These are phyloP conservation scores for Rhizopus delemar DNA, from an alignment of 371 early-diverging fungal species.

Conservation along the genomic window DNA sequence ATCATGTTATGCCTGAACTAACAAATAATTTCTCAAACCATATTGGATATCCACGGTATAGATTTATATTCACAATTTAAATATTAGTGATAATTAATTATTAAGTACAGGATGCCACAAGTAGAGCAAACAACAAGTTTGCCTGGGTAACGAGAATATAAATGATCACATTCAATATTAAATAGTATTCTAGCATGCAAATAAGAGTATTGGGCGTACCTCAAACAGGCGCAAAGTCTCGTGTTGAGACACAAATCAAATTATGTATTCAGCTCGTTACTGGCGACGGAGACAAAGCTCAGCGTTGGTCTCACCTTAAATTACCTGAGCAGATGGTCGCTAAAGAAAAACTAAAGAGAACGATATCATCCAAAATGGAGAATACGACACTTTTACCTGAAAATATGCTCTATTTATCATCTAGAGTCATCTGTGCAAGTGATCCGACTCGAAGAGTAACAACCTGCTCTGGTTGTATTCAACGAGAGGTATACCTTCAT, in stretches of 20 bases:
- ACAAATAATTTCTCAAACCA: constrained; percentile 51
- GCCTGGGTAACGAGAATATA: constrained; percentile 20
- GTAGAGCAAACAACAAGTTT: constrained; percentile 7
- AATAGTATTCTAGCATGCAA: constrained; percentile 33
- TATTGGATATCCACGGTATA: constrained; percentile 20
- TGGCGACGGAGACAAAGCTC: constrained; percentile 62
- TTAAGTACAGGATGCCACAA: background rate
- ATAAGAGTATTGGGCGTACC: constrained; percentile 73
- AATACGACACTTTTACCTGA: constrained; percentile 29
- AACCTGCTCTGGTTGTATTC: constrained; percentile 85
- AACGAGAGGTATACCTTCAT: constrained; percentile 64
- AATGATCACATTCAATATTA: background rate
- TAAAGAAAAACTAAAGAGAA: constrained; percentile 54
- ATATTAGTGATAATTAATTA: background rate
- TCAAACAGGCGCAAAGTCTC: constrained; percentile 71
- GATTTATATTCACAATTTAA: background rate
- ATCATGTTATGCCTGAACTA: constrained; percentile 41
- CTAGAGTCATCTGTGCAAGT: constrained; percentile 84
- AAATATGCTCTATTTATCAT: constrained; percentile 70
- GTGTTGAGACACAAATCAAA: constrained; percentile 88
- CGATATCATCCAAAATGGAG: constrained; percentile 18
- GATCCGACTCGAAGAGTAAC: constrained; percentile 76
- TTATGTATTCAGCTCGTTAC: constrained; percentile 74
- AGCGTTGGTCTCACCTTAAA: constrained; percentile 70
- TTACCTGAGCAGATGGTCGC: constrained; percentile 71